Base-by-base conservation (phyloP, 441 rosid species). In the Populus hybrid region DNA sequence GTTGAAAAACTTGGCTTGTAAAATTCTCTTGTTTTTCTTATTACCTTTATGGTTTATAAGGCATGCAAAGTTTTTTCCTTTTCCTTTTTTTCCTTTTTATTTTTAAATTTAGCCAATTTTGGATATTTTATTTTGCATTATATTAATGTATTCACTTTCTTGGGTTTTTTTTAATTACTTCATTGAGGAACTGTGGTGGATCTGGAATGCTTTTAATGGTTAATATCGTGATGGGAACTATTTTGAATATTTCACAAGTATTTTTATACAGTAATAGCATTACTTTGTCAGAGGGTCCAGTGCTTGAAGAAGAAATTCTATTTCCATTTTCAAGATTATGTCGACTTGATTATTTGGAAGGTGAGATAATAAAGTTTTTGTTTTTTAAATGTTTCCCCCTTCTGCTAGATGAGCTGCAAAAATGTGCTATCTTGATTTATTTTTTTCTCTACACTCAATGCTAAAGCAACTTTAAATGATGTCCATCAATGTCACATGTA, bases 281-380 rank as follows among this genome's bases (percentile, higher is more conserved):
- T 87, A 64, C 72, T 82, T 66, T 80, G 69, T 29, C 86, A 94
- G 97, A 90, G 95, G 81, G 87, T 88, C 74, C 98, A 95, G 81
- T 70, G 81, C 85, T 81, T 94, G 85, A 94, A 94, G 94, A 93
- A 95, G 90, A 94, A 90, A 82, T 95, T 95, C 86, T 91, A 88
- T 89, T 95, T 89, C 86, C 95, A 88, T 85, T 95, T 92, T 85
- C 98, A 91, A 88, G 95, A 95, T 86, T 95, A 94, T 82, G 91
- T 88, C 53, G 93, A 95, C 84, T 89, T 95, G 90, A 90, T 91
- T 82, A 95, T 95, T 75, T 95, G 90, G 96, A 92, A 92, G 98
- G 99, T 95, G 81, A n/a, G 53, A 33, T 79, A 68, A 69, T 76
- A 71, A 67, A 68, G 76, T 77, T 24, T 21, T 12, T 66, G 23